Base-by-base conservation (phyloP, 2,329 filamentous ascomycete genomes). In the Aspergillus thermomutatus region DNA sequence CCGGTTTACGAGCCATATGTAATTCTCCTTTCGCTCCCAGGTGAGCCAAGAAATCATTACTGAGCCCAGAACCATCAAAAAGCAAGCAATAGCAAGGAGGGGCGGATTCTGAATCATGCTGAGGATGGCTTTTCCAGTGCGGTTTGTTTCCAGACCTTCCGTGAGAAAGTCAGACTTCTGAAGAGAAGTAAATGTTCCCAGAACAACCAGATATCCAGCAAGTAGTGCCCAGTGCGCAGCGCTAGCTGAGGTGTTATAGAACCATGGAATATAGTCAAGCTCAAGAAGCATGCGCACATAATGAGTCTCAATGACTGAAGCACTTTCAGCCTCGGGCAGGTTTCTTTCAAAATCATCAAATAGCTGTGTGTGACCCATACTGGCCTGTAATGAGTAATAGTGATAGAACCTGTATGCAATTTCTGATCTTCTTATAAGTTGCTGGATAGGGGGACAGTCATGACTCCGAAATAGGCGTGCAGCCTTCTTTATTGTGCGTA, bases 1-100 rank as follows among this genome's bases (percentile, higher is more conserved):
- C 55, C 76, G 73, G 64, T 83, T 81, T 8, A 82, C 72, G 23
- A 83, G 70, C 82, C 80, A 85, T 19, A 83, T 74, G 55, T 83
- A 83, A 60, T 84, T 83, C 17, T 66, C 63, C 41, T 75, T 67
- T 69, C 79, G 79, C 21, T 71, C 68, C 52, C 73, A 69, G 58
- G 74, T 80, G n/a, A 84, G 68, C 64, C 70, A 74, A 2, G 74
- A 51, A 64, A 80, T 78, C 3, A 79, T 77, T 1, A 71, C 48
- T 1, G 67, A 63, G 3, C 79, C 79, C 4, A 78, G 56, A 7
- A 69, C 70, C 55, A 80, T 79, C 28, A 77, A 75, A 8, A 75
- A 67, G 17, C 75, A 77, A 1, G 77, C 76, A 14, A 82, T 65
- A 27, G 74, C 78, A 21, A 82, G 67, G 8, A 80, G 66, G 1